Percentiles rank a stretch among this genome's conserved stretches.
These are phyloP conservation scores for Aspergillus kassunensis DNA, from an alignment of 495 filamentous ascomycete species.

Conservation along the genomic window DNA sequence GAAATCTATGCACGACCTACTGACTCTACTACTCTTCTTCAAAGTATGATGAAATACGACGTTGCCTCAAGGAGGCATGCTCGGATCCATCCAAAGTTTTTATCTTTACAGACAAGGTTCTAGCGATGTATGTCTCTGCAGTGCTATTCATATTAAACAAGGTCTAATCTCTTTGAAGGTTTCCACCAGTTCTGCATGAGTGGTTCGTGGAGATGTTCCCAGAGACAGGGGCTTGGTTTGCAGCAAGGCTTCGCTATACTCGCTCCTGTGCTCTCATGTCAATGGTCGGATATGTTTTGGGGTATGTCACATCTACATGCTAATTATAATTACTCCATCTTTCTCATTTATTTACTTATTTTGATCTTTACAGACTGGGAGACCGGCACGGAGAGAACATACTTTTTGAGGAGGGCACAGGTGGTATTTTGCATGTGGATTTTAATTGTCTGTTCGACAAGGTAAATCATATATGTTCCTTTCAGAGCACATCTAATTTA, in stretches of 20 bases:
- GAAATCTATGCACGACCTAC: neutral
- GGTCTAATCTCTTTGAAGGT: slow-evolving; percentile 38
- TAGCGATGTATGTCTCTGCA: slow-evolving; percentile 36
- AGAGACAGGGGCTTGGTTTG: slow-evolving; percentile 87
- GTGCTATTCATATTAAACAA: neutral
- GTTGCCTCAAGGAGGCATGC: slow-evolving; percentile 55
- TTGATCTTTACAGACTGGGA: slow-evolving; percentile 55
- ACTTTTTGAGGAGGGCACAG: slow-evolving; percentile 88
- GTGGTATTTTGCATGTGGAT: slow-evolving; percentile 94
- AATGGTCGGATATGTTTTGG: slow-evolving; percentile 92
- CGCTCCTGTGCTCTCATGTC: slow-evolving; percentile 96
- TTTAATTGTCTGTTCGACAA: slow-evolving; percentile 99
- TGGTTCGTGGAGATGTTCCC: slow-evolving; percentile 97
- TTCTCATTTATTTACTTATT: too few species aligned
- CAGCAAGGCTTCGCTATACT: slow-evolving; percentile 84
- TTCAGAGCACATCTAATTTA: neutral
- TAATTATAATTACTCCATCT: too few species aligned
- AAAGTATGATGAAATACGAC: slow-evolving; percentile 56
- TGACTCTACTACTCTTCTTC: neutral
- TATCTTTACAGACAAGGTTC: slow-evolving; percentile 67
- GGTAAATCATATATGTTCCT: slow-evolving; percentile 19
- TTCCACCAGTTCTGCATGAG: slow-evolving; percentile 78
- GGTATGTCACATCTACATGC: slow-evolving; percentile 36
- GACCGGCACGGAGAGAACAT: slow-evolving; percentile 99
- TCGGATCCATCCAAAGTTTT: slow-evolving; percentile 48